Base-by-base conservation (phyloP, 2,329 filamentous ascomycete genomes). In the Penicillium aurantiogriseum region DNA sequence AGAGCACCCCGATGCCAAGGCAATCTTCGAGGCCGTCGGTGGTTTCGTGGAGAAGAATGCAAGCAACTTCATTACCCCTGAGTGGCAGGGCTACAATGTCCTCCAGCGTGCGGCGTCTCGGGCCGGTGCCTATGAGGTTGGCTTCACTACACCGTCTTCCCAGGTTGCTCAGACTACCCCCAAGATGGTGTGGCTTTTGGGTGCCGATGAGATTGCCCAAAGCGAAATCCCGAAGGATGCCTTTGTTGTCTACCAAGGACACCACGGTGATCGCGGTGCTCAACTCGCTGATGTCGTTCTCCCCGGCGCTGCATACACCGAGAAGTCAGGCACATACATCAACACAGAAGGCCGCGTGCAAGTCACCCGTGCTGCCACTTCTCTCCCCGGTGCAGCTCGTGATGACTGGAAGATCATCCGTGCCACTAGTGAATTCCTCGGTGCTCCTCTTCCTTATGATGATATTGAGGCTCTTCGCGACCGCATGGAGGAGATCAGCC, bases 341-440 rank as follows among this genome's bases (percentile, higher is more conserved):
- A 99, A 97, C 85, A 97, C 94, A 0, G 94, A 99, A 78, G 94
- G 94, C 56, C 90, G 94, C 68, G 91, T 94, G 23, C 94, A 99
- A 80, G 89, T 96, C 81, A 94, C 90, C 53, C 90, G 94, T 64
- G 88, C 91, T 47, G 94, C 94, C 31, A 95, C 92, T 38, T 90
- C 89, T 45, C 83, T 96, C 64, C 91, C 92, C 25, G 94, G 94
- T 59, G 94, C 92, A 52, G 87, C 93, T 56, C 87, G 94, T 71
- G 93, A 94, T 63, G 94, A 99, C 80, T 99, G 94, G 94, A 99
- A 97, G 86, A 97, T 99, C 71, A 87, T 99, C 67, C 91, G 94
- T 63, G 94, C 94, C 19, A 87, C 85, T 56, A 94, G 90, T 71
- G 94, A 97, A 78, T 97, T 96, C 79, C 83, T 99, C 17, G 91